Percentiles rank a stretch among this genome's conserved stretches.
phyloP scores from a whole-genome alignment of 441 rosid species.

The Pelargonium australe region DNA sequence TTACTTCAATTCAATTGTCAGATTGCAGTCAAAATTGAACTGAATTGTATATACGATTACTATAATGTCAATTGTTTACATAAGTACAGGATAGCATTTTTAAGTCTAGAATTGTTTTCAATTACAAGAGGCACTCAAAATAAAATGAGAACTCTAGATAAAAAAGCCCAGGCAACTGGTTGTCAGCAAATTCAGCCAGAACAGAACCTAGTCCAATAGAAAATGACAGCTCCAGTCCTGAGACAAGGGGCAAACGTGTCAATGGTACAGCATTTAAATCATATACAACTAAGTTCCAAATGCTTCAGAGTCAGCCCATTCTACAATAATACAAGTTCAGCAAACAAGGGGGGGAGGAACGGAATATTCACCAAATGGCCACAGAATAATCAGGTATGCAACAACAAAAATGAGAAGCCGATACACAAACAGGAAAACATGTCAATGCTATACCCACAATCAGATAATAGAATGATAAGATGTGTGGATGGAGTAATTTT shows the following conservation, averaged over 20 bases:
- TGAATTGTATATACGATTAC: constrained; percentile 9
- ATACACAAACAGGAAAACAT: background rate
- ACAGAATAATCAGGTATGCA: background rate
- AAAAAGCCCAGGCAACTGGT: constrained; percentile 9
- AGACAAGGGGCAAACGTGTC: constrained; percentile 6
- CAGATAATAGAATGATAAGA: background rate
- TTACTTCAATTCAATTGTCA: constrained; percentile 13
- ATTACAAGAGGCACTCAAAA: constrained; percentile 15
- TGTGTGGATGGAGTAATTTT: background rate
- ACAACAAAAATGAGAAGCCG: too few relatives aligned
- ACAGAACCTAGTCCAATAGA: constrained; percentile 7
- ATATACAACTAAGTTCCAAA: background rate
- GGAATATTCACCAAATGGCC: background rate
- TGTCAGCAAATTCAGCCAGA: constrained; percentile 12
- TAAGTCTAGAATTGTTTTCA: constrained; percentile 1
- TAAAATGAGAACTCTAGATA: constrained; percentile 16
- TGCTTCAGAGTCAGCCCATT: background rate
- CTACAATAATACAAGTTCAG: background rate
- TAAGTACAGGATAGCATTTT: constrained; percentile 4
- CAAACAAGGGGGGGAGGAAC: background rate
- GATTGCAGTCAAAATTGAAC: constrained; percentile 10
- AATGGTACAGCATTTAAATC: background rate
- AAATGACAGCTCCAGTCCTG: constrained; percentile 16
- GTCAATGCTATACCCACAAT: background rate
- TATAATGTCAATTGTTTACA: constrained; percentile 14